Evolutionary conservation across 148 eudicot species (phyloP), one percentile per base, ranked within the genome.

Genomic region (Chenopodium formosanum): DNA sequence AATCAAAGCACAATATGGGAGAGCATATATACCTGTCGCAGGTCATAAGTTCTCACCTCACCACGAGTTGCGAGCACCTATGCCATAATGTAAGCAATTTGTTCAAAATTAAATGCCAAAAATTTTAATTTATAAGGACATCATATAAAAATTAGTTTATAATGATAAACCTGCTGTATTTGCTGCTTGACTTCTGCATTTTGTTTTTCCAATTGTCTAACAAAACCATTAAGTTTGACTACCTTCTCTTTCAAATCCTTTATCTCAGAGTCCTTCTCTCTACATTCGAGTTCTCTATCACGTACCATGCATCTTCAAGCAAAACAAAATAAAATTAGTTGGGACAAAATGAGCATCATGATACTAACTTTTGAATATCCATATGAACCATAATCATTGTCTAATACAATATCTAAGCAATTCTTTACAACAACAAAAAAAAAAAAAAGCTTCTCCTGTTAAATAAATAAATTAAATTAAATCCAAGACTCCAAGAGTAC

Each of bases 221-320:
- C 88, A 58, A 87, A 85, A 79, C 85, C 40, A 44, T 82, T 88
- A 29, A 86, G 83, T 75, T 85, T 87, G 29, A 97, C 91, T 0
- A 97, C 84, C 78, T 94, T 97, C 83, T 90, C 98, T 85, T 97
- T 94, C 85, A 97, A 72, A 12, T 92, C 95, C 78, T 89, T 91
- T 53, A 92, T 92, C 87, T 90, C 97, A 1, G 89, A 84, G 83
- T 94, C 98, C 74, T 90, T 94, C 88, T 97, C 99, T 82, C 95
- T 89, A 79, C 93, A 87, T 52, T 85, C 90, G 70, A 92, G 90
- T 87, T 97, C 99, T 75, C 85, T 89, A 82, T 90, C 99, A 64
- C 93, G 86, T 67, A 88, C 87, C 85, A 86, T 86, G 82, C 99
- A 97, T 88, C 99, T 97, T 74, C 52, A 12, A 73, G 46, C 22